A percentile compares a stretch with the other conserved stretches of the same genome.
Evolutionary conservation across 1,284 basidiomycete genomes (phyloP).

Genomic region (Moesziomyces sp.): DNA sequence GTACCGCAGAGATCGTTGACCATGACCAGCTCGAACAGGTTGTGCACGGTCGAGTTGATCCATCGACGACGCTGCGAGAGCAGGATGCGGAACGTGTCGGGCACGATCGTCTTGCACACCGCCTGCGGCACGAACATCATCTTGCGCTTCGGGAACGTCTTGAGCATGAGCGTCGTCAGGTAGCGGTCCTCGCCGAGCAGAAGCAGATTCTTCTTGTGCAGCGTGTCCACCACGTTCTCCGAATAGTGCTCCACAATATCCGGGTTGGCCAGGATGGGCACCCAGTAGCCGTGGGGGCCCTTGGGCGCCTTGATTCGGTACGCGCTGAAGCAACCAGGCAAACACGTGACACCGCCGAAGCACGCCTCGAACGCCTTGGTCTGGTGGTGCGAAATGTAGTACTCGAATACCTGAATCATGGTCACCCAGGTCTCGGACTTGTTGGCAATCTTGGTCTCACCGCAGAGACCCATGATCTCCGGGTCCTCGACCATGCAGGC

Average conservation of each 20-base stretch:
- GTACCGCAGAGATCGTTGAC: conserved; percentile 70
- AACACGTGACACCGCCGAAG: conserved; percentile 70
- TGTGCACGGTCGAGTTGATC: conserved; percentile 71
- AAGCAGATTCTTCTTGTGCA: conserved; percentile 71
- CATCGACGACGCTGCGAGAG: conserved; percentile 70
- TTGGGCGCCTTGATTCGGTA: conserved; percentile 71
- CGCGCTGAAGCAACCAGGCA: conserved; percentile 70
- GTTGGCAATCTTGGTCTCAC: conserved; percentile 71
- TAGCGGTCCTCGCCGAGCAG: conserved; percentile 71
- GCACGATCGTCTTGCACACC: conserved; percentile 71
- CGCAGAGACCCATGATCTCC: conserved; percentile 71
- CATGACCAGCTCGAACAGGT: conserved; percentile 70
- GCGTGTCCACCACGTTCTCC: conserved; percentile 70
- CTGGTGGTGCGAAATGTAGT: conserved; percentile 98
- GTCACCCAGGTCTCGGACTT: conserved; percentile 71
- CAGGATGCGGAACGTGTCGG: conserved; percentile 70
- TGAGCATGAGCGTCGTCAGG: conserved; percentile 70
- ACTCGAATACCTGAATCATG: conserved; percentile 82
- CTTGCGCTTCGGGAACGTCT: conserved; percentile 71
- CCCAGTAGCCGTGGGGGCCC: conserved; percentile 70
- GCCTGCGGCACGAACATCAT: conserved; percentile 70
- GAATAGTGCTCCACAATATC: conserved; percentile 71
- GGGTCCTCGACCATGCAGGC: conserved; percentile 70
- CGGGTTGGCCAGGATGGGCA: conserved; percentile 70
- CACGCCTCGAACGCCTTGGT: conserved; percentile 72